Evolutionary conservation across 192 early-diverging fungal genomes (phyloP).

Genomic region (Backusella psychrophila): DNA sequence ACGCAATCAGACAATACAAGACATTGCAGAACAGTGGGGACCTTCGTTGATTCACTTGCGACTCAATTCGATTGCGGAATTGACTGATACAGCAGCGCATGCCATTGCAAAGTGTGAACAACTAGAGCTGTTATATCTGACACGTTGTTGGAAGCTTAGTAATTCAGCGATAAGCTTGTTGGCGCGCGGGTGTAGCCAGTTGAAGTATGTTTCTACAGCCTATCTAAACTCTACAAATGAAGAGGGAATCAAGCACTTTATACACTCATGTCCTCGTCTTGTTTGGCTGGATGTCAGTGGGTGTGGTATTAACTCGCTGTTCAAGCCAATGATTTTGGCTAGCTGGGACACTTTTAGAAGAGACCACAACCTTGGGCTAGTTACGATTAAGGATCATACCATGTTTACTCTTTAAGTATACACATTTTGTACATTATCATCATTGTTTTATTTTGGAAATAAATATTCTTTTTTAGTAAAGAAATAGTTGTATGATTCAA

Average conservation of each 20-base stretch:
- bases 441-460: not conserved
- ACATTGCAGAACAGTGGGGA: not conserved
- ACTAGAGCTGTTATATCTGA: conserved; percentile 9
- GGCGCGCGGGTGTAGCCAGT: not conserved
- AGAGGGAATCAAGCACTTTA: not conserved
- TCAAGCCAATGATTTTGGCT: conserved; percentile 3
- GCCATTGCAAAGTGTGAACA: conserved; percentile 6
- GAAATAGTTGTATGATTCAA: too few relatives aligned
- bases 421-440: not conserved
- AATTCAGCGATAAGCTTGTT: not conserved
- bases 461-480: not conserved
- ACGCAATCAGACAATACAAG: not conserved
- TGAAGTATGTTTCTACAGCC: conserved; percentile 13
- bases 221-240: conserved; percentile 12
- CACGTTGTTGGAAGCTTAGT: conserved; percentile 12
- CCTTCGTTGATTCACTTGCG: conserved; percentile 14
- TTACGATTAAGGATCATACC: not conserved
- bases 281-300: conserved; percentile 14
- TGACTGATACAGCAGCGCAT: not conserved
- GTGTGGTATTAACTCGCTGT: conserved; percentile 10
- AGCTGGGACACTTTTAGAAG: not conserved
- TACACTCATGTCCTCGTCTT: not conserved
- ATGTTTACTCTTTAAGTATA: not conserved
- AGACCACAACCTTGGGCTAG: not conserved
- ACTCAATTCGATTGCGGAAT: conserved; percentile 10